These are phyloP conservation scores for Clonostachys byssicola DNA, from an alignment of 2,329 filamentous ascomycete species.

Conservation along the genomic window DNA sequence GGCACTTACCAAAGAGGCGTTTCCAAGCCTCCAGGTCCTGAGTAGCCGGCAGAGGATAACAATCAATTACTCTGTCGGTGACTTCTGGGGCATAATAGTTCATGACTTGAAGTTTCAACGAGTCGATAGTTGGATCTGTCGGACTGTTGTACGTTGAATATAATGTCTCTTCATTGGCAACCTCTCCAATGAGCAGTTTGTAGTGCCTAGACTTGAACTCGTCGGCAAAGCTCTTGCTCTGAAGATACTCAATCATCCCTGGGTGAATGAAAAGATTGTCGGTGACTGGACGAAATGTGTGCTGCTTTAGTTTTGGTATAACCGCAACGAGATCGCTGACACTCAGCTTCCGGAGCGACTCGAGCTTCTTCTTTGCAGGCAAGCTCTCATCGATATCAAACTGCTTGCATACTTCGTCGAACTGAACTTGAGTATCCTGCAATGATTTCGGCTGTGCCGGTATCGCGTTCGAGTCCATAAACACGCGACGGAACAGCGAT, in stretches of 20 bases:
- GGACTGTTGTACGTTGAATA: conserved; percentile 33
- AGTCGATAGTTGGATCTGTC: conserved; percentile 19
- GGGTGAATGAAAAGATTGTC: conserved; percentile 31
- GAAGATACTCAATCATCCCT: conserved; percentile 29
- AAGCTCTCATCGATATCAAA: conserved; percentile 17
- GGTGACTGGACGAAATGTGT: conserved; percentile 39
- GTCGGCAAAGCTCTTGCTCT: conserved; percentile 25
- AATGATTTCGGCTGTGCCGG: conserved; percentile 34
- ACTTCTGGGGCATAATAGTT: conserved; percentile 37
- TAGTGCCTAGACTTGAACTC: conserved; percentile 26
- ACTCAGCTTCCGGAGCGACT: conserved; percentile 20
- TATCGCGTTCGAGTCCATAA: conserved; percentile 40
- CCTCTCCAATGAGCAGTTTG: conserved; percentile 34
- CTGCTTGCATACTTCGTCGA: conserved; percentile 32
- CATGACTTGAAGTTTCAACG: conserved; percentile 26
- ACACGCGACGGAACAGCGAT: conserved; percentile 25
- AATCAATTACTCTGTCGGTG: conserved; percentile 23
- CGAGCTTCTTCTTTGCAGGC: conserved; percentile 20
- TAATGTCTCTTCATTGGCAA: conserved; percentile 35
- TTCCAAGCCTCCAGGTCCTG: conserved; percentile 25
- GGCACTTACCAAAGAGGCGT: conserved; percentile 23
- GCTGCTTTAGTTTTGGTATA: conserved; percentile 30
- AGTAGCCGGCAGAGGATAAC: conserved; percentile 25
- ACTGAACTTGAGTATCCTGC: conserved; percentile 28
- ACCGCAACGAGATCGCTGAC: conserved; percentile 22